A percentile compares a stretch with the other conserved stretches of the same genome.
Conservation (phyloP, 176 grass and related monocot species). For the Cenchrus fungigraminus region DNA sequence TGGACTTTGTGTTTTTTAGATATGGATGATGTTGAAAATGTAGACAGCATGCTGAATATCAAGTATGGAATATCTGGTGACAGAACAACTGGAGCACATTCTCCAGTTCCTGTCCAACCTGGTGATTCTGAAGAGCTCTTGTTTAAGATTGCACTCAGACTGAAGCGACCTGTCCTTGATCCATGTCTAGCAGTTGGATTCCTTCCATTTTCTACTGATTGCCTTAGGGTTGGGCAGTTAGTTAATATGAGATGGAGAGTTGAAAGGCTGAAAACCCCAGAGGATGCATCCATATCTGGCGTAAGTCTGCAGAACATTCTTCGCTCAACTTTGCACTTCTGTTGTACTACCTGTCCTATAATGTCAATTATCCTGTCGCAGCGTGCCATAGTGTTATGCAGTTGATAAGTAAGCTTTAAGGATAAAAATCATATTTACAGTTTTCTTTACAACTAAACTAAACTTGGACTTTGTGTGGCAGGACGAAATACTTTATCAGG, state of each 20-base stretch:
- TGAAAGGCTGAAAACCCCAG: slow-evolving; percentile 75
- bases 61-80: slow-evolving; percentile 83
- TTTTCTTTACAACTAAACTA: slow-evolving; percentile 12
- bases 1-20: slow-evolving; percentile 54
- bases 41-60: slow-evolving; percentile 82
- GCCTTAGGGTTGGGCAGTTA: slow-evolving; percentile 88
- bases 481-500: slow-evolving; percentile 87
- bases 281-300: slow-evolving; percentile 50
- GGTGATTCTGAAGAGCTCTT: slow-evolving; percentile 56
- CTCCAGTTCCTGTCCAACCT: slow-evolving; percentile 57
- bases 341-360: background rate
- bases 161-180: slow-evolving; percentile 92
- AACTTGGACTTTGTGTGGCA: slow-evolving; percentile 43
- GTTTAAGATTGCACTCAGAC: slow-evolving; percentile 72
- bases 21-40: slow-evolving; percentile 48
- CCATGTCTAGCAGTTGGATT: slow-evolving; percentile 94
- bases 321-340: slow-evolving; percentile 9
- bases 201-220: slow-evolving; percentile 92
- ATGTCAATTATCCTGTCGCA: background rate
- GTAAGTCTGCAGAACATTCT: slow-evolving; percentile 59
- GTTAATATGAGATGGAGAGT: slow-evolving; percentile 97
- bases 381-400: background rate
- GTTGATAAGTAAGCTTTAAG: background rate
- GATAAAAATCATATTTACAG: background rate
- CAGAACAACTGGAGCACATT: slow-evolving; percentile 82